phyloP scores from a whole-genome alignment of 148 eudicot species.

The Talinum fruticosum region DNA sequence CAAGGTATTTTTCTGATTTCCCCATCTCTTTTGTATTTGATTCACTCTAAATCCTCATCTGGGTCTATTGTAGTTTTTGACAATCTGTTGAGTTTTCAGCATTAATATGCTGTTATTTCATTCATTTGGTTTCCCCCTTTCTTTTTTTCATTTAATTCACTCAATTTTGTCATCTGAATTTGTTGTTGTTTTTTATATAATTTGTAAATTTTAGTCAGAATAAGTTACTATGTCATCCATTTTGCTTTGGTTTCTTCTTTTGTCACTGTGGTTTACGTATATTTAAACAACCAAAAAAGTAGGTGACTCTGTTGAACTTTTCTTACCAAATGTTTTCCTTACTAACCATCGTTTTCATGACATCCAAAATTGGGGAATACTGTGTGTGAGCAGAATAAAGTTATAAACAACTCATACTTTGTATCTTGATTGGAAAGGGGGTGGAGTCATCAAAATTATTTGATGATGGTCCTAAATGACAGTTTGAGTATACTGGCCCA shows the following conservation, averaged over 20 bases:
- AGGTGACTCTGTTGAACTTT: slow-evolving; percentile 6
- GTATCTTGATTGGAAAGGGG: neutral
- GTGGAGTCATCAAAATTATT: slow-evolving; percentile 8
- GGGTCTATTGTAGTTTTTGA: neutral
- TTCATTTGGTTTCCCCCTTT: neutral
- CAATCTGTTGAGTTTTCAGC: neutral
- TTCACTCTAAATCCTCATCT: neutral
- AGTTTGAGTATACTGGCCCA: slow-evolving; percentile 14
- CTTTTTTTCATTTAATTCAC: neutral
- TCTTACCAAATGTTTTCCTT: neutral
- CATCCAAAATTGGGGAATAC: neutral
- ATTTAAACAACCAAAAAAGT: neutral
- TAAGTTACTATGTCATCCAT: neutral
- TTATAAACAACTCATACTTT: slow-evolving; percentile 14
- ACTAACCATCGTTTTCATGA: neutral
- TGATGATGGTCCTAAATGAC: neutral
- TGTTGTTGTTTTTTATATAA: neutral
- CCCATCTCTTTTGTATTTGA: neutral
- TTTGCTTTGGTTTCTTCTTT: neutral
- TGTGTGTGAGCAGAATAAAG: slow-evolving; percentile 1
- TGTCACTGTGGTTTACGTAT: neutral
- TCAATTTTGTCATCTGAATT: neutral
- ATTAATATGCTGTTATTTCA: neutral
- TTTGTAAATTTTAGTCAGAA: neutral
- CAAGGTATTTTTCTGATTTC: slow-evolving; percentile 48